These are phyloP conservation scores for Grosmannia penicillata DNA, from an alignment of 2,329 filamentous ascomycete genomes.

Conservation along the genomic window DNA sequence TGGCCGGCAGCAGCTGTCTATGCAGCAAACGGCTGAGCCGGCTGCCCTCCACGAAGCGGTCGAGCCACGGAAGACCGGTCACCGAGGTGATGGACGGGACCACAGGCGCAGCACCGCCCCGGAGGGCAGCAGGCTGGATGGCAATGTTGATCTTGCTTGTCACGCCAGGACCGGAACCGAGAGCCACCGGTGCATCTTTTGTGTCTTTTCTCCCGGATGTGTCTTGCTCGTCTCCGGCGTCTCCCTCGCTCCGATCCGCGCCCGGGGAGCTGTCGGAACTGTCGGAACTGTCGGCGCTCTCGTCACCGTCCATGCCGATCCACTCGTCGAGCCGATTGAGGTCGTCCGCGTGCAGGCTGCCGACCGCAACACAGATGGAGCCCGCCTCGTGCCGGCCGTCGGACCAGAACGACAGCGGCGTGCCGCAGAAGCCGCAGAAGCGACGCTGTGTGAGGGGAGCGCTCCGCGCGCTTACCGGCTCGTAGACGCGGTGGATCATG, in stretches of 20 bases:
- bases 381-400: constrained; percentile 57
- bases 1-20: constrained; percentile 35
- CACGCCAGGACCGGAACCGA: too few relatives aligned
- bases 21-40: constrained; percentile 50
- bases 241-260: constrained; percentile 13
- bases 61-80: constrained; percentile 66
- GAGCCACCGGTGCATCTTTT: too few relatives aligned
- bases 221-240: constrained; percentile 12
- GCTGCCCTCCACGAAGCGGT: constrained; percentile 65
- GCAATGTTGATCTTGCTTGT: too few relatives aligned
- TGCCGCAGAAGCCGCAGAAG: constrained; percentile 89
- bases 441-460: constrained; percentile 50
- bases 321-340: constrained; percentile 59
- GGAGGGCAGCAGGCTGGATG: too few relatives aligned
- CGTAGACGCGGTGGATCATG: constrained; percentile 53
- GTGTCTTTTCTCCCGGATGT: too few relatives aligned
- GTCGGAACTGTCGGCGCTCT: too few relatives aligned
- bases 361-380: constrained; percentile 69
- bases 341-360: constrained; percentile 58
- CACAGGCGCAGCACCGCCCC: constrained; percentile 11
- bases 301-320: constrained; percentile 46
- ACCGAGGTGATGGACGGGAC: constrained; percentile 26
- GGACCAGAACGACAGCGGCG: constrained; percentile 70
- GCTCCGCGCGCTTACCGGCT: constrained; percentile 25
- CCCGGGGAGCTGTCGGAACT: constrained; percentile 15